Percentiles rank a stretch among this genome's conserved stretches.
Evolutionary conservation across 345 rosid genomes (phyloP).

Genomic region (Eucalyptus polyanthemos): DNA sequence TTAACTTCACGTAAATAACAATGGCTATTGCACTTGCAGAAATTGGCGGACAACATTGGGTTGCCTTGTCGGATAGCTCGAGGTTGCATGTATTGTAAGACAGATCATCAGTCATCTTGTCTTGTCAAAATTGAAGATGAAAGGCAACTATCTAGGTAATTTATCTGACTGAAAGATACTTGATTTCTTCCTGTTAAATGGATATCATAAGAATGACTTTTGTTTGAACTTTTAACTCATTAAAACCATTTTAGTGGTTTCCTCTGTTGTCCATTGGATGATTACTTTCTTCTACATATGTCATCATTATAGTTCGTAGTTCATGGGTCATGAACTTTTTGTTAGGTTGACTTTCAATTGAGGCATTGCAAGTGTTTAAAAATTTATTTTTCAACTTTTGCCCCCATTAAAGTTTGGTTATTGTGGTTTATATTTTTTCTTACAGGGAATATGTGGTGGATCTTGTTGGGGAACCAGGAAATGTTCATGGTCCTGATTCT

Average conservation of each 20-base stretch:
- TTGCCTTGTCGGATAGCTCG: conserved; percentile 97
- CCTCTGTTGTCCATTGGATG: background rate
- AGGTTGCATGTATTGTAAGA: conserved; percentile 83
- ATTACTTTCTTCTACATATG: background rate
- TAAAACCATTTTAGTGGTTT: background rate
- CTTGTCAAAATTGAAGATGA: conserved; percentile 86
- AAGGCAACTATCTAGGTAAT: conserved; percentile 50
- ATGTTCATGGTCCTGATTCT: conserved; percentile 75
- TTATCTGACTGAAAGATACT: background rate
- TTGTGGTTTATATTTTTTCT: background rate
- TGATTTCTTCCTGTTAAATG: background rate
- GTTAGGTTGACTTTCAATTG: background rate
- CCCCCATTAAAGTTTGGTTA: background rate
- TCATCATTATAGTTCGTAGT: background rate
- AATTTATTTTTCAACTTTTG: background rate
- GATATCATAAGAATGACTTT: background rate
- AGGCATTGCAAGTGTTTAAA: background rate
- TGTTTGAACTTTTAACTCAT: background rate
- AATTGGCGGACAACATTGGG: conserved; percentile 89
- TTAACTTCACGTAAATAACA: background rate
- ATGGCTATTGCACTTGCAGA: conserved; percentile 29
- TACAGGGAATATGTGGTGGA: conserved; percentile 95
- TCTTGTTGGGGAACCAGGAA: conserved; percentile 89
- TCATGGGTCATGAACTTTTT: background rate
- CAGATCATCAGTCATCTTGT: conserved; percentile 85